These are phyloP conservation scores for Ceratorhiza oryzae-sativae DNA, from an alignment of 1,284 basidiomycete species.

Conservation along the genomic window DNA sequence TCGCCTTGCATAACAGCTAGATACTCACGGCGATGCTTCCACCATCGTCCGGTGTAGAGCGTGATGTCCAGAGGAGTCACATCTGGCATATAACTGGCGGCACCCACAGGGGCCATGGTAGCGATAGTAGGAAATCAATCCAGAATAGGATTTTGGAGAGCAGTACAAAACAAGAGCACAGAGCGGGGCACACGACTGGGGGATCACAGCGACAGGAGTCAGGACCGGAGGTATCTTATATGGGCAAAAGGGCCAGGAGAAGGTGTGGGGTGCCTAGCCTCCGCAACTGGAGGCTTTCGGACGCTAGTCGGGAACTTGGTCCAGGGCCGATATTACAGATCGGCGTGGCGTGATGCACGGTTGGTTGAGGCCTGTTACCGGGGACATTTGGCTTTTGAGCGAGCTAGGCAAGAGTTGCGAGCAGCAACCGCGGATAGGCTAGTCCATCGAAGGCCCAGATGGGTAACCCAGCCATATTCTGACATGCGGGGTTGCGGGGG, in stretches of 20 bases:
- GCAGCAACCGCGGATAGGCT: not conserved
- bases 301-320: conserved; percentile 4
- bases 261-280: conserved; percentile 6
- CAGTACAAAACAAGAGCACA: not conserved
- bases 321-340: conserved; percentile 8
- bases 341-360: not conserved
- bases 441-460: not conserved
- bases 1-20: not conserved
- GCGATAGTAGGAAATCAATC: not conserved
- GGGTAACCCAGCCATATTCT: not conserved
- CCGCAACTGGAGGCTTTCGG: conserved; percentile 7
- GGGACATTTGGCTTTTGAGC: not conserved
- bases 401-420: not conserved
- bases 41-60: conserved; percentile 24
- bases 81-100: conserved; percentile 5
- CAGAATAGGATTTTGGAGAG: not conserved
- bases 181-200: not conserved
- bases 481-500: not conserved
- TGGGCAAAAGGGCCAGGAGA: not conserved
- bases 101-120: conserved; percentile 20
- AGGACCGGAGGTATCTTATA: conserved; percentile 4
- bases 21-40: conserved; percentile 24
- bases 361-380: not conserved
- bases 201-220: not conserved
- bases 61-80: conserved; percentile 19